A percentile compares a stretch with the other conserved stretches of the same genome.
phyloP scores from a whole-genome alignment of 495 filamentous ascomycete genomes.

The Podospora didyma region DNA sequence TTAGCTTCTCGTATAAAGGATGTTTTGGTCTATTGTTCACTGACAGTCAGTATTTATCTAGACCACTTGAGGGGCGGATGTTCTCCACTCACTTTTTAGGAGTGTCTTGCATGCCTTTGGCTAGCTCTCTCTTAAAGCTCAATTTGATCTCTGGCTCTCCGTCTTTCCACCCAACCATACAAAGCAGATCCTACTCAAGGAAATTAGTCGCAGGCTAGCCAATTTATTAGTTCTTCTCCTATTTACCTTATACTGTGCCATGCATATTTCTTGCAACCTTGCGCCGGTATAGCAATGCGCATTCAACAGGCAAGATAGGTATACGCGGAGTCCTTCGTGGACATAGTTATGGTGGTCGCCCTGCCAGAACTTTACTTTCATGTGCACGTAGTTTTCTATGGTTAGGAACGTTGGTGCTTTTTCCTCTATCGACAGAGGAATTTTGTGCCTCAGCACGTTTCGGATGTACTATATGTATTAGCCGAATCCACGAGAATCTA shows the following conservation, averaged over 20 bases:
- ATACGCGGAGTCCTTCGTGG: not conserved
- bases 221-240: not conserved
- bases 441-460: not conserved
- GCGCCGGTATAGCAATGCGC: not conserved
- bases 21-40: too few relatives aligned
- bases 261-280: not conserved
- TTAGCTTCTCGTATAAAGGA: too few relatives aligned
- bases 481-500: too few relatives aligned
- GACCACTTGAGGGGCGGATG: not conserved
- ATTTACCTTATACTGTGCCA: not conserved
- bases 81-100: too few relatives aligned
- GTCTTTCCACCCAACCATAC: too few relatives aligned
- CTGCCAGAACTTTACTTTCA: not conserved
- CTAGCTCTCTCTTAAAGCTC: too few relatives aligned
- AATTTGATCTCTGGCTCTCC: too few relatives aligned
- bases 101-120: too few relatives aligned
- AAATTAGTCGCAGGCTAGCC: not conserved
- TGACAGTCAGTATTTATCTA: not conserved
- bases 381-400: not conserved
- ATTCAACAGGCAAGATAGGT: not conserved
- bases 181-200: too few relatives aligned
- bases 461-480: not conserved
- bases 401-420: not conserved
- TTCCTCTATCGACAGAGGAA: not conserved
- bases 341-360: not conserved